phyloP scores from a whole-genome alignment of 306 rosid genomes.

The Gleditsia sinensis region DNA sequence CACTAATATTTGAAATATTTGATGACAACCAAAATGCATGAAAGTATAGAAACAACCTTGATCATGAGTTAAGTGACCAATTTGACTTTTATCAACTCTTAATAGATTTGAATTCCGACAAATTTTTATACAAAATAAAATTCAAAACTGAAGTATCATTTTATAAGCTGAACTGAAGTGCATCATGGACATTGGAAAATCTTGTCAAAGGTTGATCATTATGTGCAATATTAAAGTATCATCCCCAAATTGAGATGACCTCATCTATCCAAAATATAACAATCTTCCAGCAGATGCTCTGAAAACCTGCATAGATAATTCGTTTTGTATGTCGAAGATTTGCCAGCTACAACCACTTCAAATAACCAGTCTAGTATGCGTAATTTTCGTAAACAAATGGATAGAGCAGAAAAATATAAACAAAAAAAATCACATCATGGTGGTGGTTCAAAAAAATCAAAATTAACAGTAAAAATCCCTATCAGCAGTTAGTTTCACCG shows the following conservation, averaged over 20 bases:
- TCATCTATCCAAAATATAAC: neutral
- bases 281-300: neutral
- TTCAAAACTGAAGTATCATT: neutral
- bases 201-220: neutral
- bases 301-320: slow-evolving; percentile 5
- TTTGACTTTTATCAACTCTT: neutral
- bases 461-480: slow-evolving; percentile 31
- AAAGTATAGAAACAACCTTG: too few relatives aligned
- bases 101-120: neutral
- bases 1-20: too few relatives aligned
- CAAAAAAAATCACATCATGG: neutral
- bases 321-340: slow-evolving; percentile 2
- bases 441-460: slow-evolving; percentile 13
- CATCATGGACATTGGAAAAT: neutral
- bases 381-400: neutral
- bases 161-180: neutral
- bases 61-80: too few relatives aligned
- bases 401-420: slow-evolving; percentile 23
- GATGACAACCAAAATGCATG: too few relatives aligned
- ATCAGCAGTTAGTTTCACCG: slow-evolving; percentile 25
- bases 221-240: neutral
- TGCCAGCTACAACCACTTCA: slow-evolving; percentile 9
- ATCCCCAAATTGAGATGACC: neutral
- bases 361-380: slow-evolving; percentile 3
- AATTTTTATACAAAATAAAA: neutral